Conservation (phyloP, 179 eudicot genomes). For the Beta macrorhiza region DNA sequence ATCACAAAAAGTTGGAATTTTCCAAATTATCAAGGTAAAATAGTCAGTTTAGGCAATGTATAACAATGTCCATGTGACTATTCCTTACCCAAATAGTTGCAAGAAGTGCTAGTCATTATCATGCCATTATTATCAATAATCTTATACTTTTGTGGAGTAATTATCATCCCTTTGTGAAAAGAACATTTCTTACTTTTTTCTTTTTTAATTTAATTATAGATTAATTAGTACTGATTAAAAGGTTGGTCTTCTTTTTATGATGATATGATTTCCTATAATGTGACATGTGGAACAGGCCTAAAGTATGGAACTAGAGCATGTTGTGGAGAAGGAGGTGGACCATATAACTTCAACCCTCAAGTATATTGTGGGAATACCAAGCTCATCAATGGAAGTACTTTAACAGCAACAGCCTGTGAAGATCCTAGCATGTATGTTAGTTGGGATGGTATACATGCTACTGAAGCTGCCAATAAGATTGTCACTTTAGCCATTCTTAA, state of each 20-base stretch:
- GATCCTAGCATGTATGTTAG: constrained; percentile 74
- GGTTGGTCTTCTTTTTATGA: neutral
- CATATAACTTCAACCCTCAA: constrained; percentile 60
- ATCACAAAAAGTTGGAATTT: too few relatives aligned
- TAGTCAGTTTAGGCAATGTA: too few relatives aligned
- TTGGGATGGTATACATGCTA: constrained; percentile 86
- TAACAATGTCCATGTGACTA: too few relatives aligned
- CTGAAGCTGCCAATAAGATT: constrained; percentile 71
- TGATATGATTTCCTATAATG: neutral
- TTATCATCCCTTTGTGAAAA: neutral
- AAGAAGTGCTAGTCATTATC: neutral
- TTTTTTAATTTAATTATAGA: too few relatives aligned
- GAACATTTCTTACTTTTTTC: neutral
- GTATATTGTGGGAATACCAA: constrained; percentile 73
- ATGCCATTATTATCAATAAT: constrained; percentile 13
- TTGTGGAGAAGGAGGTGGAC: constrained; percentile 77
- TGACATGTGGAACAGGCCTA: constrained; percentile 40
- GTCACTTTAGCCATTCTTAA: constrained; percentile 57
- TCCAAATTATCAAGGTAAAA: too few relatives aligned
- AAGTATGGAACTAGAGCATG: constrained; percentile 74
- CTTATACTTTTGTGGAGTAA: neutral
- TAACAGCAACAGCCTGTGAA: constrained; percentile 61
- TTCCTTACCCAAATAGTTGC: too few relatives aligned
- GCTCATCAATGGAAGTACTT: constrained; percentile 43
- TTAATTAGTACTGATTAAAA: too few relatives aligned